A percentile compares a stretch with the other conserved stretches of the same genome.
These are phyloP conservation scores for Lactarius indigo DNA, from an alignment of 768 basidiomycete species.

Conservation along the genomic window DNA sequence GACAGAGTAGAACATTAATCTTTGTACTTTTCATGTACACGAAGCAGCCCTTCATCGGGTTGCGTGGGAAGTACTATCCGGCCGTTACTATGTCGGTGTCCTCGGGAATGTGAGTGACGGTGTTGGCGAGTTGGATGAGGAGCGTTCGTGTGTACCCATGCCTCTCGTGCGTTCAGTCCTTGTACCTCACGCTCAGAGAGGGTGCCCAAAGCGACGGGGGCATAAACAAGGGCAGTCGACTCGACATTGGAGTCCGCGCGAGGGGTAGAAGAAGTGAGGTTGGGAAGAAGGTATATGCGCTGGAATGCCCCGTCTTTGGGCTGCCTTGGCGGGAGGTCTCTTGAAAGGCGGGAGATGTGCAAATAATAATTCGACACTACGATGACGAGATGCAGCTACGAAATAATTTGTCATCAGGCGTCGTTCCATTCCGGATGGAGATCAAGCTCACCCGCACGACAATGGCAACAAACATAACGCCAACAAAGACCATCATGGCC, in stretches of 20 bases:
- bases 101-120: conserved; percentile 28
- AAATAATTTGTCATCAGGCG: conserved; percentile 5
- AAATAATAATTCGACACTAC: conserved; percentile 65
- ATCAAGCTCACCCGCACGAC: conserved; percentile 57
- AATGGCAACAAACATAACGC: conserved; percentile 56
- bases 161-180: conserved; percentile 54
- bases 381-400: conserved; percentile 72
- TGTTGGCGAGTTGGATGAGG: conserved; percentile 29
- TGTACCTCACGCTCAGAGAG: conserved; percentile 51
- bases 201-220: conserved; percentile 58
- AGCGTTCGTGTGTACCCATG: conserved; percentile 48
- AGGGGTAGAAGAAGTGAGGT: conserved; percentile 32
- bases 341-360: conserved; percentile 46
- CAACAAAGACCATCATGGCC: conserved; percentile 56
- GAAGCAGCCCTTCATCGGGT: conserved; percentile 45
- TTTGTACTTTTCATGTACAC: conserved; percentile 30
- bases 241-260: conserved; percentile 6
- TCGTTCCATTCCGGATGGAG: neutral
- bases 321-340: conserved; percentile 21
- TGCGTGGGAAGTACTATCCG: conserved; percentile 39
- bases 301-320: conserved; percentile 39
- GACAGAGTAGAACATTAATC: conserved; percentile 3
- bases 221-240: conserved; percentile 49
- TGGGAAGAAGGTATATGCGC: conserved; percentile 63
- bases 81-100: conserved; percentile 24